Evolutionary conservation across 192 early-diverging fungal genomes (phyloP), one percentile per base, ranked within the genome.

Genomic region (Podochytrium sp.): DNA sequence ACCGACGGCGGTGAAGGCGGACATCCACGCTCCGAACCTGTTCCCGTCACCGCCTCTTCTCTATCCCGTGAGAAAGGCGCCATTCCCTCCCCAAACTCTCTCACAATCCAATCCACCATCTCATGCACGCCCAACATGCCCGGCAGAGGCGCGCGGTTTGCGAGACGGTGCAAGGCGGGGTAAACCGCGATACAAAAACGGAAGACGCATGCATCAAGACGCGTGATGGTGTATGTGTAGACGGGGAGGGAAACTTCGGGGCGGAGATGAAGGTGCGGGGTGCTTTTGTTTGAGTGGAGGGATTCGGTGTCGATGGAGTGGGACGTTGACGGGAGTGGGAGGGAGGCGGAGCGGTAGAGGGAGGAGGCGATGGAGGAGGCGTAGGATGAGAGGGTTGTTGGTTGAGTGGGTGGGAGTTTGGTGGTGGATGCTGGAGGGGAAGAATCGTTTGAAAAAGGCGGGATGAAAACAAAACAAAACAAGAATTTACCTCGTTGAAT

Each of bases 131-230:
- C 79, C 25, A 73, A 41, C 5, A 43, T 40, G 1, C 74, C 74
- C 10, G 58, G 53, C 38, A 27, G 23, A 57, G 32, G 41, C 35
- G 40, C 33, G 14, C 61, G 18, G 35, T 38, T 56, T 4, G 75
- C n/a, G 4, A 80, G 67, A 4, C 63, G 58, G 34, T 76, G 75
- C 6, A 80, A 35, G 41, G 73, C 70, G 10, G 74, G 71, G 50
- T 77, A 77, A 29, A 66, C 55, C 14, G 50, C 34, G 27, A 77
- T 55, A 27, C 68, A 57, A 40, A 80, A 80, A n/a, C 61, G 63
- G 4, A 65, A 20, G 16, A 57, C 7, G 3, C 18, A 27, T 1
- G 41, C 34, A 33, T 60, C 71, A 12, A 60, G 55, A 63, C 47
- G n/a, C 10, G 27, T 25, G 10, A 59, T 47, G 25, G 56, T 73